Conservation (phyloP, 176 grass and related monocot species). For the Oryza meridionalis region DNA sequence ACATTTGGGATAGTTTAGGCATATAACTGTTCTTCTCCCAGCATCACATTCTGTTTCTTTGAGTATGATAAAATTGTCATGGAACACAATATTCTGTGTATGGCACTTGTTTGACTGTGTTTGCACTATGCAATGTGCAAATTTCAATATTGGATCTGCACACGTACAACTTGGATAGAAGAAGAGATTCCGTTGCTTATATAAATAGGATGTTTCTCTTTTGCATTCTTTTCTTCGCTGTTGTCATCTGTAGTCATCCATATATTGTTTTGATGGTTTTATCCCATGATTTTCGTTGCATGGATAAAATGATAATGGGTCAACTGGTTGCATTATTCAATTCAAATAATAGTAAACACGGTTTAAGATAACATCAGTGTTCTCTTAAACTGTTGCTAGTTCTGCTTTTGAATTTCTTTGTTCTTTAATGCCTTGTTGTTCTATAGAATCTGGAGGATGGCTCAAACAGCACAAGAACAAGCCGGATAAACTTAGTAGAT, state of each 20-base stretch:
- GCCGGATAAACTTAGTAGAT: slow-evolving; percentile 98
- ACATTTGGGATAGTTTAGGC: background rate
- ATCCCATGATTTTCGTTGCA: background rate
- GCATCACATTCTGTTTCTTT: background rate
- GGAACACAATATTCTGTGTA: background rate
- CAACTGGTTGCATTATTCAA: background rate
- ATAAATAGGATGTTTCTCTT: background rate
- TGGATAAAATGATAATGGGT: background rate
- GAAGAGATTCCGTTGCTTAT: background rate
- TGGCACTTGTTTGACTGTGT: background rate
- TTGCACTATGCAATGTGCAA: background rate
- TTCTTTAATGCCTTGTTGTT: slow-evolving; percentile 19
- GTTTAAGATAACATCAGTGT: background rate
- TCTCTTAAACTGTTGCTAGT: slow-evolving; percentile 1
- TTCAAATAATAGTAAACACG: background rate
- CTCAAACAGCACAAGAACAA: slow-evolving; percentile 70
- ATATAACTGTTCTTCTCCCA: background rate
- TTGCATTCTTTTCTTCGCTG: background rate
- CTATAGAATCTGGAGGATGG: slow-evolving; percentile 78
- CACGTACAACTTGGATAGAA: background rate
- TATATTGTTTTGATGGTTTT: background rate
- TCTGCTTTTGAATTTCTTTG: background rate
- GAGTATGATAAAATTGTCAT: background rate
- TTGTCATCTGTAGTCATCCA: background rate
- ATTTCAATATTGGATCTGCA: background rate